These are phyloP conservation scores for Leishmania gerbilli DNA, from an alignment of 208 protist species.

Conservation along the genomic window DNA sequence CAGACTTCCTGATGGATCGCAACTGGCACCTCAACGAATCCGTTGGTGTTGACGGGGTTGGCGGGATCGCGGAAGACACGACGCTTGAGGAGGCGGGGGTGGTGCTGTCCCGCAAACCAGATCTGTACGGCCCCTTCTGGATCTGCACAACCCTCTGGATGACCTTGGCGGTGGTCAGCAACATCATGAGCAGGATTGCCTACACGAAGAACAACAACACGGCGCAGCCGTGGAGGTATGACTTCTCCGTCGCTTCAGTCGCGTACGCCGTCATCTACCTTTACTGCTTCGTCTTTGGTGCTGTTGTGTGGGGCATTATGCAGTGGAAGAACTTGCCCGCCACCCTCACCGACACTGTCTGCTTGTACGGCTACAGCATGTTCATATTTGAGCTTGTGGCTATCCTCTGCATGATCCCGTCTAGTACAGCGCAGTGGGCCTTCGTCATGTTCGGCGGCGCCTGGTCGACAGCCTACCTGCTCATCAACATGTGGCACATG, in stretches of 20 bases:
- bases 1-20: slow-evolving; percentile 81
- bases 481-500: slow-evolving; percentile 85
- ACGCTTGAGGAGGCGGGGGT: slow-evolving; percentile 51
- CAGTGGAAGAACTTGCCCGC: slow-evolving; percentile 80
- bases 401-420: slow-evolving; percentile 79
- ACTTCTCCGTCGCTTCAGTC: slow-evolving; percentile 77
- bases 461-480: slow-evolving; percentile 75
- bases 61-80: slow-evolving; percentile 11
- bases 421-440: slow-evolving; percentile 70
- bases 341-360: slow-evolving; percentile 72
- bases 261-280: slow-evolving; percentile 81
- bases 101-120: slow-evolving; percentile 56
- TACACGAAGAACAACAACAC: slow-evolving; percentile 35
- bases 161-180: slow-evolving; percentile 79
- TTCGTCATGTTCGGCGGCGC: slow-evolving; percentile 66
- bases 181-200: slow-evolving; percentile 76
- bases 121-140: slow-evolving; percentile 93
- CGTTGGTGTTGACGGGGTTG: slow-evolving; percentile 1
- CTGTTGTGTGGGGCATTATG: slow-evolving; percentile 83
- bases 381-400: slow-evolving; percentile 78
- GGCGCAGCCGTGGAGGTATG: slow-evolving; percentile 60
- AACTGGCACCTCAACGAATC: slow-evolving; percentile 66
- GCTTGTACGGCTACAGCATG: slow-evolving; percentile 92
- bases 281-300: slow-evolving; percentile 83
- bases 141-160: slow-evolving; percentile 93